Evolutionary conservation across 805 yeast genomes (phyloP).

Genomic region (Jamesozyma piceae): DNA sequence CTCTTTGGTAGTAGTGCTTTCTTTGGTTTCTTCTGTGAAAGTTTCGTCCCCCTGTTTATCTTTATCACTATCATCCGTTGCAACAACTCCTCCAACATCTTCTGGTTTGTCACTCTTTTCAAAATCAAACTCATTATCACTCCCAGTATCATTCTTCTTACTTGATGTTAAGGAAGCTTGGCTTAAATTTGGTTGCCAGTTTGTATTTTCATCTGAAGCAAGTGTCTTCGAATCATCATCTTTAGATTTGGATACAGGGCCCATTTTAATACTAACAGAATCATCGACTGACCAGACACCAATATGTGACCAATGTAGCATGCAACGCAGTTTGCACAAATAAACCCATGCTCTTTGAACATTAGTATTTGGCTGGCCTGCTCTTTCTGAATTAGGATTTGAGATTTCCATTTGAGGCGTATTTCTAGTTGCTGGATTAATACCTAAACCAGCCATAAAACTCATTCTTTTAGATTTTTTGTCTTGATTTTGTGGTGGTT

Average conservation of each 20-base stretch:
- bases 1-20: not conserved
- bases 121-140: conserved; percentile 19
- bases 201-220: not conserved
- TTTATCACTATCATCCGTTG: not conserved
- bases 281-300: conserved; percentile 63
- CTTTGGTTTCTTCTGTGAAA: not conserved
- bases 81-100: not conserved
- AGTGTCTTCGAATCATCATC: conserved; percentile 1
- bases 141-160: conserved; percentile 3
- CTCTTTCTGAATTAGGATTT: conserved; percentile 10
- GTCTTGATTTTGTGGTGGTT: conserved; percentile 8
- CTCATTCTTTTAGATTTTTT: conserved; percentile 22
- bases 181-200: conserved; percentile 1
- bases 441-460: conserved; percentile 19
- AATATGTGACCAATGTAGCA: conserved; percentile 73
- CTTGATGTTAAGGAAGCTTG: conserved; percentile 6
- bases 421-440: conserved; percentile 9
- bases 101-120: not conserved
- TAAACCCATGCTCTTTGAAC: conserved; percentile 54
- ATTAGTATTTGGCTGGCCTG: conserved; percentile 27
- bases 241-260: conserved; percentile 14
- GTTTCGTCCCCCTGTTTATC: not conserved
- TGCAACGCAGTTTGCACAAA: conserved; percentile 52
- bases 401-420: conserved; percentile 12
- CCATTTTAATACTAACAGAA: conserved; percentile 18